These are phyloP conservation scores for Adansonia gregorii DNA, from an alignment of 441 rosid species.

Conservation along the genomic window DNA sequence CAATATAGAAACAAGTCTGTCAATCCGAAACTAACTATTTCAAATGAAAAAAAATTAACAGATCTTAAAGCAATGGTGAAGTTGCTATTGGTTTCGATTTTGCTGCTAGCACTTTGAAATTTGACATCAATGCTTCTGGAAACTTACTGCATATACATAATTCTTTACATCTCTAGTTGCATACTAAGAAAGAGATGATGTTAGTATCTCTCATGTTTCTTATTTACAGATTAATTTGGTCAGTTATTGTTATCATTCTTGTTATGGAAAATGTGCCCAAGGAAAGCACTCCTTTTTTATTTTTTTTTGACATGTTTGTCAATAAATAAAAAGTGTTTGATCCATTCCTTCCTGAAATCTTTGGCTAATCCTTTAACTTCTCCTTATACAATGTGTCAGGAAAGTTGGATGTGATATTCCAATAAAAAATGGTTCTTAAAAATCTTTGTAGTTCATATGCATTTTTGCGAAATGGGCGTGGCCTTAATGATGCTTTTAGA, in stretches of 20 bases:
- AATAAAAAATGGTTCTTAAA: conserved; percentile 4
- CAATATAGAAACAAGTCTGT: conserved; percentile 58
- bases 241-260: conserved; percentile 1
- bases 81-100: conserved; percentile 37
- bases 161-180: conserved; percentile 49
- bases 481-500: conserved; percentile 10
- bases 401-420: neutral
- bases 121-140: conserved; percentile 49
- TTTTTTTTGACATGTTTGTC: neutral
- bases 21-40: conserved; percentile 42
- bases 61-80: conserved; percentile 46
- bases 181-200: conserved; percentile 45
- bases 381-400: neutral
- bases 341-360: conserved; percentile 7
- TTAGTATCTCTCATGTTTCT: conserved; percentile 40
- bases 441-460: neutral
- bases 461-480: neutral
- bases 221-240: neutral
- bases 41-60: conserved; percentile 41
- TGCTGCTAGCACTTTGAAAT: conserved; percentile 55
- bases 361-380: conserved; percentile 18
- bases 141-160: conserved; percentile 34
- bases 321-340: neutral
- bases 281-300: neutral
- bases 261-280: neutral